Evolutionary conservation across 169 alveolate species (phyloP).

Genomic region (Plasmodium cynomolgi): DNA sequence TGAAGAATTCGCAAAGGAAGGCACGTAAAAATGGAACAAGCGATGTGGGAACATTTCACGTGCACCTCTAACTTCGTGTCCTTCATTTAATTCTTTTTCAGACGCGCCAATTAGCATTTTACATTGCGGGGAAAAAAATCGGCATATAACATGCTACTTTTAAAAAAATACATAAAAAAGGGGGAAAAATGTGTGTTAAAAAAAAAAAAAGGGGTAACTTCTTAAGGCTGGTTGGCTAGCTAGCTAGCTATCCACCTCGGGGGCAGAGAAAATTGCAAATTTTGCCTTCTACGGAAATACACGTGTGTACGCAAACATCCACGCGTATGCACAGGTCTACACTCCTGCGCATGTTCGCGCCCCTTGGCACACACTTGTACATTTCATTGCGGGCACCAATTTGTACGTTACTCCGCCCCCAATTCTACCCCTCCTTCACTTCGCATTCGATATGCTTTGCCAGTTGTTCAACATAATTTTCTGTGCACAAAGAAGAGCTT

Average conservation of each 20-base stretch:
- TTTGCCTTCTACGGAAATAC: background rate
- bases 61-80: background rate
- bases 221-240: background rate
- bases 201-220: background rate
- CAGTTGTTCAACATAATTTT: slow-evolving; percentile 90
- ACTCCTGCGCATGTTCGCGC: background rate
- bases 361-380: background rate
- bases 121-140: background rate
- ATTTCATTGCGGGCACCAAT: background rate
- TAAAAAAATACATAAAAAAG: background rate
- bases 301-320: background rate
- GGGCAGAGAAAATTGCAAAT: background rate
- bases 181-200: background rate
- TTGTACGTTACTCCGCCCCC: background rate
- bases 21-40: background rate
- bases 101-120: background rate
- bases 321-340: background rate
- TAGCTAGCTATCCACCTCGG: background rate
- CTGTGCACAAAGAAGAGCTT: slow-evolving; percentile 91
- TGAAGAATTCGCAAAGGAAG: background rate
- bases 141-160: background rate
- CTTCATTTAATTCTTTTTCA: background rate
- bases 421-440: background rate
- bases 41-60: background rate
- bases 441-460: slow-evolving; percentile 81